Conservation (phyloP, 2,329 filamentous ascomycete genomes). For the Cladosporium velox region DNA sequence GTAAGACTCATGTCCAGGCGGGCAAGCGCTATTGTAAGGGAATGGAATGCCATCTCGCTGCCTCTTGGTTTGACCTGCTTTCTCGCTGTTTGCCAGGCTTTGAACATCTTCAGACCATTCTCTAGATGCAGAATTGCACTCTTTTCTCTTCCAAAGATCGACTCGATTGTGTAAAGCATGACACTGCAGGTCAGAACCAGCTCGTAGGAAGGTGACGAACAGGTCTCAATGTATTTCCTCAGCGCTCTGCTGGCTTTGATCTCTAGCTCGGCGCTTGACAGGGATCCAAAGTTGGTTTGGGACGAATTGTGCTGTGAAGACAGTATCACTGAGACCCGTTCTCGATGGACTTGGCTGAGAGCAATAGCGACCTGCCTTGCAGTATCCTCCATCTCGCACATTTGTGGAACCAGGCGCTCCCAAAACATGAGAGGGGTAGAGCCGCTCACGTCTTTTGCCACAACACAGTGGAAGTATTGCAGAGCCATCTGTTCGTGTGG, state of each 20-base stretch:
- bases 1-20: not conserved
- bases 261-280: not conserved
- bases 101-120: slow-evolving; percentile 1
- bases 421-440: not conserved
- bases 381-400: not conserved
- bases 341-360: not conserved
- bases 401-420: not conserved
- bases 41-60: not conserved
- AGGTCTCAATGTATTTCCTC: not conserved
- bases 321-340: not conserved
- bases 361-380: not conserved
- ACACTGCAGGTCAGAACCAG: slow-evolving; percentile 1
- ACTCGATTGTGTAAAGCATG: not conserved
- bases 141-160: not conserved
- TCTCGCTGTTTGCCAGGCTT: not conserved
- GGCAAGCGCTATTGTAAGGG: not conserved
- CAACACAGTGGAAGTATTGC: not conserved
- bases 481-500: not conserved
- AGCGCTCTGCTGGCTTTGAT: slow-evolving; percentile 3
- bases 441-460: not conserved
- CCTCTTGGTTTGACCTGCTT: not conserved
- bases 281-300: not conserved
- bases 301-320: not conserved
- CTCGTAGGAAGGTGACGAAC: not conserved
- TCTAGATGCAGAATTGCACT: not conserved